These are phyloP conservation scores for Orbilia brochopaga DNA, from an alignment of 2,329 filamentous ascomycete genomes.

Conservation along the genomic window DNA sequence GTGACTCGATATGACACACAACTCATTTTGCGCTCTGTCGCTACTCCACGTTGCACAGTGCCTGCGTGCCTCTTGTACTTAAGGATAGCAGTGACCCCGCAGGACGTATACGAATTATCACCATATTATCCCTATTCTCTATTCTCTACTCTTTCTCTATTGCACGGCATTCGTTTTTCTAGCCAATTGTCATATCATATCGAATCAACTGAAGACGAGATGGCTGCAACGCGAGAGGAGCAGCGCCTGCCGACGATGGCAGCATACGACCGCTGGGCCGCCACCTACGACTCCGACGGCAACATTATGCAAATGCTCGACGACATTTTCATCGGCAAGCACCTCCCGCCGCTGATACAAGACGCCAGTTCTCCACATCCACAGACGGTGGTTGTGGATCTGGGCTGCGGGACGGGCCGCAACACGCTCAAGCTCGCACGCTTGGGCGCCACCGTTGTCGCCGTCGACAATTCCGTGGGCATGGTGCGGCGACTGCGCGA, in stretches of 20 bases:
- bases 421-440: conserved; percentile 65
- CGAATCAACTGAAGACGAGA: too few relatives aligned
- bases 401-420: conserved; percentile 71
- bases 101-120: too few relatives aligned
- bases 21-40: too few relatives aligned
- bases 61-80: too few relatives aligned
- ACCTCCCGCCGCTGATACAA: conserved; percentile 61
- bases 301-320: conserved; percentile 72
- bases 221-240: background rate
- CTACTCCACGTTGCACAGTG: too few relatives aligned
- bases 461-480: conserved; percentile 64
- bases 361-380: conserved; percentile 23
- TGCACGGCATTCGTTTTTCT: too few relatives aligned
- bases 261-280: conserved; percentile 45
- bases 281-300: conserved; percentile 69
- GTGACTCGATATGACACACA: background rate
- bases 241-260: conserved; percentile 26
- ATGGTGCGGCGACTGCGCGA: conserved; percentile 66
- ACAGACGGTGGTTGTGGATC: conserved; percentile 63
- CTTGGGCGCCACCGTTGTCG: conserved; percentile 59
- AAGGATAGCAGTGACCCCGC: too few relatives aligned
- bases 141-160: too few relatives aligned
- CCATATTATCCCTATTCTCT: too few relatives aligned
- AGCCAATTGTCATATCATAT: too few relatives aligned
- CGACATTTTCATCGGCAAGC: conserved; percentile 63